These are phyloP conservation scores for Suillus americanus DNA, from an alignment of 768 basidiomycete species.

Conservation along the genomic window DNA sequence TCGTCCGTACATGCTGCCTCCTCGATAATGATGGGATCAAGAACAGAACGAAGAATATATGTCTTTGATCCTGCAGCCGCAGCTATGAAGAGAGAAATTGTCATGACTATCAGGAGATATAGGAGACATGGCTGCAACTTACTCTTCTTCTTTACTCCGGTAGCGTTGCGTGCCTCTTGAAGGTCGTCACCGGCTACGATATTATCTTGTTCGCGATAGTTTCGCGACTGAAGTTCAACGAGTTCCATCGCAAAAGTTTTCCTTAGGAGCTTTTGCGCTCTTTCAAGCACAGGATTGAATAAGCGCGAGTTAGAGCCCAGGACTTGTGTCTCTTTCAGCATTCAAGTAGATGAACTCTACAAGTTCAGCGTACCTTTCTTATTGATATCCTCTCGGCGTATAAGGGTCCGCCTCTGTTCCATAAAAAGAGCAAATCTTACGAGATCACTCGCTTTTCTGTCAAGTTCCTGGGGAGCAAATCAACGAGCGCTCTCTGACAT, in stretches of 20 bases:
- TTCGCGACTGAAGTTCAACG: slow-evolving; percentile 69
- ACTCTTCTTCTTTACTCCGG: slow-evolving; percentile 72
- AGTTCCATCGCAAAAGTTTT: slow-evolving; percentile 83
- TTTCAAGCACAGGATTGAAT: slow-evolving; percentile 63
- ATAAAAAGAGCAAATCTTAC: slow-evolving; percentile 81
- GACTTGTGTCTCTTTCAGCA: slow-evolving; percentile 34
- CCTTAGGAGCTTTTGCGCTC: slow-evolving; percentile 64
- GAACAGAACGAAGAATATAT: slow-evolving; percentile 78
- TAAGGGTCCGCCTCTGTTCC: slow-evolving; percentile 64
- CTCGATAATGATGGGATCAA: slow-evolving; percentile 63
- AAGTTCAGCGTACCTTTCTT: slow-evolving; percentile 62
- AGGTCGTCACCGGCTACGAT: slow-evolving; percentile 40
- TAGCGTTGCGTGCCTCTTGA: slow-evolving; percentile 46
- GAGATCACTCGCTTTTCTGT: slow-evolving; percentile 67
- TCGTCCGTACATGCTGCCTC: slow-evolving; percentile 53
- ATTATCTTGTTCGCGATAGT: slow-evolving; percentile 36
- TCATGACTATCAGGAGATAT: slow-evolving; percentile 1
- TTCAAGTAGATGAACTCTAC: background rate
- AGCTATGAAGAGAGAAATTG: slow-evolving; percentile 32
- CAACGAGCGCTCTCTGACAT: background rate
- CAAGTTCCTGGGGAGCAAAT: slow-evolving; percentile 49
- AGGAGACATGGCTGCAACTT: background rate
- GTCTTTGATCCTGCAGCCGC: slow-evolving; percentile 65
- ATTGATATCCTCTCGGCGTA: slow-evolving; percentile 81
- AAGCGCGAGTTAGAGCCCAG: slow-evolving; percentile 48